Base-by-base conservation (phyloP, 495 filamentous ascomycete species). In the Xylaria scruposa region DNA sequence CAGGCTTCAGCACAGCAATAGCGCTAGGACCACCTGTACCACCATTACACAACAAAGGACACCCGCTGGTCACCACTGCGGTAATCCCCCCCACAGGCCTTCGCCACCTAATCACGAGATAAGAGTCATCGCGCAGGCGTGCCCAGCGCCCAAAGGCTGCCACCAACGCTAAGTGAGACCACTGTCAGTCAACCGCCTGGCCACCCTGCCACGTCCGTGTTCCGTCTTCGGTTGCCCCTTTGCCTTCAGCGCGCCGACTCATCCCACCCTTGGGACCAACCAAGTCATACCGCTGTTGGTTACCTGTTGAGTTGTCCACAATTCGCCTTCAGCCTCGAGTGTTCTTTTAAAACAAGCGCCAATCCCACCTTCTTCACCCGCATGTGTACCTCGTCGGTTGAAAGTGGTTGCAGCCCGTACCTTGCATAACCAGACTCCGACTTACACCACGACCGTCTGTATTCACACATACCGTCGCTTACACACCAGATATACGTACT, bases 91-190 rank as follows among this genome's bases (percentile, higher is more conserved):
- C 75, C 80, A 83, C 81, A 75, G 74, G 72, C 76, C 76, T 75
- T 79, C 73, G 78, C 77, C 78, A 79, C 77, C 77, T 75, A 73
- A 75, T 72, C 74, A 74, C 63, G 72, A 75, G 60, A 69, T 75
- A 85, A 82, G 84, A 85, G 84, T 85, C 84, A 85, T 84, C 82
- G 72, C 76, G 72, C 72, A 70, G 77, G 69, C 73, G 72, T 54
- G 47, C 78, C 75, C 75, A 78, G 76, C 75, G 75, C 76, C 71
- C 77, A 78, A 74, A 77, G 75, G 75, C 78, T 75, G 75, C 80
- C 75, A 80, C 80, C 61, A 74, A 53, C 68, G 44, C 59, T 63
- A 60, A 78, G 62, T 77, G 70, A 79, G 75, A 76, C 77, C 77
- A 67, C 68, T 54, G 68, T 66, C 64, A 75, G 71, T 76, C 78